Base-by-base conservation (phyloP, 1,284 basidiomycete species). In the Boletus putidus region DNA sequence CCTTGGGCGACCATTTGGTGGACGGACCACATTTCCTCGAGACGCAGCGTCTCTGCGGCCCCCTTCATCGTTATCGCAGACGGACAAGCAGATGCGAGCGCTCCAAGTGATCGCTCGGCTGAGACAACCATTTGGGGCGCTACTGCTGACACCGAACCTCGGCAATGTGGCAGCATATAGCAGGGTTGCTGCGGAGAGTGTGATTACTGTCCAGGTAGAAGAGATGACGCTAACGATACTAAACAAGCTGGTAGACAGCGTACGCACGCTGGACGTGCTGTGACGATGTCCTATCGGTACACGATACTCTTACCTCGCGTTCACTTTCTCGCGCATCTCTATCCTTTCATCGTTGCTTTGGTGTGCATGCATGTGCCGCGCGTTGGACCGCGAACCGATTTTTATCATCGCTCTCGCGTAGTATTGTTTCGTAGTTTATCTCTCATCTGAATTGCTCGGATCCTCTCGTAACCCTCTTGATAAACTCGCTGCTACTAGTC, bases 121-220 rank as follows among this genome's bases (percentile, higher is more conserved):
- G 20, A 21, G 31, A 31, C 45, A 47, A 21, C 31, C 45, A 5
- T 47, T 47, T 21, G 31, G 45, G 21, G 45, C 45, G n/a, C 14
- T 47, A 20, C 9, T 47, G 6, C 45, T 47, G 3, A 33, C 31
- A 7, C 45, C n/a, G n/a, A 31, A 18, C 20, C 18, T 10, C 21
- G 36, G 31, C 14, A 33, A 33, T 9, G 45, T 47, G 29, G 29
- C 29, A 0, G 45, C 45, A n/a, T 47, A 33, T 11, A 31, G 31
- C 8, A 29, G 63, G 27, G 55, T 65, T 4, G 37, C 46, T 9
- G 8, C 60, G 15, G 63, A 46, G 23, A 52, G 49, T 20, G 4
- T 36, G 36, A 55, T 65, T 33, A 59, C 20, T 3, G 37, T 49
- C 10, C 36, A n/a, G 49, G 18, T 49, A 4, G 16, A 15, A 23